Evolutionary conservation across 371 early-diverging fungal species (phyloP), one percentile per base, ranked within the genome.

Genomic region (Gilbertella persicaria): DNA sequence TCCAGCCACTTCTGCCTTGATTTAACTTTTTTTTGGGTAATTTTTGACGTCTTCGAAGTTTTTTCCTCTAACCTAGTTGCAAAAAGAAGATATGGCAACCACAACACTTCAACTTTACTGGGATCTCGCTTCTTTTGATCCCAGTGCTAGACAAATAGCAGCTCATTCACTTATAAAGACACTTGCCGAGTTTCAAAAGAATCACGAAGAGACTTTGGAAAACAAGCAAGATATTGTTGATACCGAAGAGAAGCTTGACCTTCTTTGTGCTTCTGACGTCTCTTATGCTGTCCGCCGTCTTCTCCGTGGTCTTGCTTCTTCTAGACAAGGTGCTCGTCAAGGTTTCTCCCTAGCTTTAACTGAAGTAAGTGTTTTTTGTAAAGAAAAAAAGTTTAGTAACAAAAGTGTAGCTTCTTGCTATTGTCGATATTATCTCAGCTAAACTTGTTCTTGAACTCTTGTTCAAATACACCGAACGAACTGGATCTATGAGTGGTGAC

Each of bases 281-380:
- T 67, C 88, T 7, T 97, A 97, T 63, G 91, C 89, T 5, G 66
- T 96, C n/a, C 87, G 86, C 62, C 87, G 98, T 60, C 80, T 97
- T 42, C 65, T 95, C 45, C 76, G 90, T 50, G 98, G 98, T 62
- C 75, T 97, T 48, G 82, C 93, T 21, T 90, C 91, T 50, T 85
- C 92, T 8, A 82, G 96, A 50, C 88, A 92, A 55, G 95, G 88
- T 29, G 96, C 98, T 17, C 80, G 98, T 50, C 96, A 96, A 61
- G 98, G 98, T 13, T 97, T 94, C 67, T 84, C 95, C 5, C 73
- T 95, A 26, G 94, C 93, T n/a, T 78, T 97, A 50, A 89, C 94
- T 4, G 96, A 96, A 71, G 83, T 83, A 76, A 51, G 17, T 6
- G 20, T 19, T n/a, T n/a, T n/a, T n/a, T n/a, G n/a, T n/a, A n/a